These are phyloP conservation scores for Aspergillus novofumigatus DNA, from an alignment of 2,329 filamentous ascomycete genomes.

Conservation along the genomic window DNA sequence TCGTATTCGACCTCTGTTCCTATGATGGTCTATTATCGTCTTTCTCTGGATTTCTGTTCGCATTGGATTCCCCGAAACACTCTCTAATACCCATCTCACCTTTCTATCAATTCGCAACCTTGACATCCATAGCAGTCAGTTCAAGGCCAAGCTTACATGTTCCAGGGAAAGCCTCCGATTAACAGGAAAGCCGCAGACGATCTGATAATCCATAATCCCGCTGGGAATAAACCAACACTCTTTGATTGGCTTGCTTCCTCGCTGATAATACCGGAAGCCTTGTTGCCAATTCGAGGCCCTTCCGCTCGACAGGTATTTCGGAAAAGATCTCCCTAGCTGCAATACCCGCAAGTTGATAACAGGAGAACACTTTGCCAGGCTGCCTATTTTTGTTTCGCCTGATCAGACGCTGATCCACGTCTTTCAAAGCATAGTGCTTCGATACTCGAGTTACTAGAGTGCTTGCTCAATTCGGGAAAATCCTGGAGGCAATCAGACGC, in stretches of 20 bases:
- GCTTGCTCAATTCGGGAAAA: conserved; percentile 19
- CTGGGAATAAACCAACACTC: background rate
- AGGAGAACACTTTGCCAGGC: conserved; percentile 1
- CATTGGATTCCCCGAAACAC: background rate
- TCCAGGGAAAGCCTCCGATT: background rate
- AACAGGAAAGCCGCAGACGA: background rate
- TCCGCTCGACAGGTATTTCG: conserved; percentile 1
- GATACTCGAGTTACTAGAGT: conserved; percentile 18
- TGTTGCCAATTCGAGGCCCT: background rate
- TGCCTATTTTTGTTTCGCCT: conserved; percentile 11
- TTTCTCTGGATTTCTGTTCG: background rate
- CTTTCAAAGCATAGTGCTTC: conserved; percentile 10
- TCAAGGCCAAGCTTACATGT: background rate
- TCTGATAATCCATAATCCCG: background rate
- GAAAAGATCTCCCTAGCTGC: background rate
- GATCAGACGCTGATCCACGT: conserved; percentile 13
- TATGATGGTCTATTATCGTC: background rate
- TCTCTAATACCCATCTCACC: background rate
- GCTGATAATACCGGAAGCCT: background rate
- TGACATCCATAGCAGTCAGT: background rate
- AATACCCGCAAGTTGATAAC: background rate
- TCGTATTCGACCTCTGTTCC: background rate
- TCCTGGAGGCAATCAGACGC: conserved; percentile 18
- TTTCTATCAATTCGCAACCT: background rate
- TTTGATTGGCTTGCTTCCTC: background rate